Percentiles rank a stretch among this genome's conserved stretches.
Evolutionary conservation across 2,329 filamentous ascomycete species (phyloP).

Genomic region (Lachnellula cervina): DNA sequence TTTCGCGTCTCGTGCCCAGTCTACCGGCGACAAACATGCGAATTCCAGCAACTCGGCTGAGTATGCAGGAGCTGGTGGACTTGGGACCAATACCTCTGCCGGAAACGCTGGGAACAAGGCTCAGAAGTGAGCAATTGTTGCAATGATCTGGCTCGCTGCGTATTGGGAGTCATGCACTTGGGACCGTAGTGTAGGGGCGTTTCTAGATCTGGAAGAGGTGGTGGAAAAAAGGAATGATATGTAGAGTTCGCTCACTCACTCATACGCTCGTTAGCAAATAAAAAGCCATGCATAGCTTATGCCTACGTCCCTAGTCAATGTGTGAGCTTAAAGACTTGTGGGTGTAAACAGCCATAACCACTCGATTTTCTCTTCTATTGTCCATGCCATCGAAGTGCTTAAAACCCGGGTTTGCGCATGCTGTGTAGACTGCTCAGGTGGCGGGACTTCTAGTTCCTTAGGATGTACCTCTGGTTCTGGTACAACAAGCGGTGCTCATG

Average conservation of each 20-base stretch:
- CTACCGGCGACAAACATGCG: not conserved
- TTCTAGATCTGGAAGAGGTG: not conserved
- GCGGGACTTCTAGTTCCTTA: too few relatives aligned
- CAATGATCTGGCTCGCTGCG: not conserved
- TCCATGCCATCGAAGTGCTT: too few relatives aligned
- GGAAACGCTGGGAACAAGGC: not conserved
- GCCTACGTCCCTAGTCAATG: too few relatives aligned
- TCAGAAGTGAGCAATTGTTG: not conserved
- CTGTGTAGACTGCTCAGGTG: too few relatives aligned
- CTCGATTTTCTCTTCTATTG: too few relatives aligned
- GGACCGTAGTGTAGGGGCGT: not conserved
- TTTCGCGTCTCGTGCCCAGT: not conserved
- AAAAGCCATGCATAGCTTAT: not conserved
- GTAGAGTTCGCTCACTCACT: not conserved
- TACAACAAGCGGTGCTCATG: too few relatives aligned
- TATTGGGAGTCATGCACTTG: not conserved
- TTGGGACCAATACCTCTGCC: not conserved
- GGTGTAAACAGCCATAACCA: too few relatives aligned
- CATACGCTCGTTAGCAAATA: not conserved
- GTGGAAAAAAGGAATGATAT: not conserved
- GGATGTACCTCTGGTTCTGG: too few relatives aligned
- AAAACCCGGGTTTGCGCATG: too few relatives aligned
- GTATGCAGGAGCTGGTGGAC: not conserved
- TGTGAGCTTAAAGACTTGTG: too few relatives aligned
- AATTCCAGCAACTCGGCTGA: not conserved